A percentile compares a stretch with the other conserved stretches of the same genome.
phyloP scores from a whole-genome alignment of 2,329 filamentous ascomycete genomes.

The Penicillium sp. region DNA sequence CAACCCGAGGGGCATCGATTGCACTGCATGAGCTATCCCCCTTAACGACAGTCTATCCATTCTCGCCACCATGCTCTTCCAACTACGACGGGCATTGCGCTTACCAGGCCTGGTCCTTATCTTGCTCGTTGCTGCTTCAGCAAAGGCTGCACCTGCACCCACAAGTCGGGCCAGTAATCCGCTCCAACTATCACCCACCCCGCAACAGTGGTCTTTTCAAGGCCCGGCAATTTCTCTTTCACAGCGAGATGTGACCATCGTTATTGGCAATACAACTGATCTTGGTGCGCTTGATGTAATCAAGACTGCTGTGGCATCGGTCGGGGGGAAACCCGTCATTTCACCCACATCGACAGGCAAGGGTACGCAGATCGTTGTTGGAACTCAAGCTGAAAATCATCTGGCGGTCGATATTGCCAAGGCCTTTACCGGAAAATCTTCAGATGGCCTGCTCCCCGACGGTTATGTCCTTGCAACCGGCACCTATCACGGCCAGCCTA shows the following conservation, averaged over 20 bases:
- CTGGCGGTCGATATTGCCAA: constrained; percentile 6
- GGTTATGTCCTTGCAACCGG: constrained; percentile 18
- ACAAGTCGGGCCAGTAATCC: constrained; percentile 4
- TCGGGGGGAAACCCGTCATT: constrained; percentile 5
- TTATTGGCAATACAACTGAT: constrained; percentile 14
- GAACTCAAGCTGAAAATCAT: constrained; percentile 8
- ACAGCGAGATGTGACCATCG: constrained; percentile 12
- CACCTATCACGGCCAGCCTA: constrained; percentile 8
- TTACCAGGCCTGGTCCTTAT: constrained; percentile 1
- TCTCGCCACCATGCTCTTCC: no score
- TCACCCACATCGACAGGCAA: constrained; percentile 6
- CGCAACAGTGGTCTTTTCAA: constrained; percentile 10
- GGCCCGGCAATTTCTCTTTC: constrained; percentile 11
- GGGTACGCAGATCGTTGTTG: constrained; percentile 12
- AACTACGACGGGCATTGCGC: no score
- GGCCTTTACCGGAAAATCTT: constrained; percentile 9
- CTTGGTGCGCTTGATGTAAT: constrained; percentile 8
- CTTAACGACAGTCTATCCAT: no score
- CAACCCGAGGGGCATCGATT: no score
- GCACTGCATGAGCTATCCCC: no score
- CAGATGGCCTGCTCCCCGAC: constrained; percentile 10
- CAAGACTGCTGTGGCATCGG: constrained; percentile 8
- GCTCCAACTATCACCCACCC: constrained; percentile 7
- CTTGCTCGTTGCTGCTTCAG: constrained; percentile 2
- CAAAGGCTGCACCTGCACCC: constrained; percentile 4